A percentile compares a stretch with the other conserved stretches of the same genome.
phyloP scores from a whole-genome alignment of 2,329 filamentous ascomycete species.

The Talaromyces sp. region DNA sequence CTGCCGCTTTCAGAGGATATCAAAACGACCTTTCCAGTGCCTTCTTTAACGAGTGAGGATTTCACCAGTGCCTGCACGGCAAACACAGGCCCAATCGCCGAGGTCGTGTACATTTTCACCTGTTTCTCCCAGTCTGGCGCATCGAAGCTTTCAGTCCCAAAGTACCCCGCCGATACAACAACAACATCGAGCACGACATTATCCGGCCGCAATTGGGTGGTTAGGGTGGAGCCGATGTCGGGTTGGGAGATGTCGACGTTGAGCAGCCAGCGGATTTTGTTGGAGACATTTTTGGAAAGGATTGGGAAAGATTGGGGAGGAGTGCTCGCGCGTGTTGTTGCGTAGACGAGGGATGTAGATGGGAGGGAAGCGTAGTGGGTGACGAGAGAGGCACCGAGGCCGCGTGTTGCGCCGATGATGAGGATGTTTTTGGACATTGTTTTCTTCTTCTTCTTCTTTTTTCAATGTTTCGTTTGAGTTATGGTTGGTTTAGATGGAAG shows the following conservation, averaged over 20 bases:
- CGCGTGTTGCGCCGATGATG: conserved; percentile 63
- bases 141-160: conserved; percentile 60
- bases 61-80: conserved; percentile 59
- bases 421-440: conserved; percentile 41
- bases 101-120: conserved; percentile 66
- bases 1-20: conserved; percentile 68
- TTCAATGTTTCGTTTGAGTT: background rate
- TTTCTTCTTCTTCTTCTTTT: conserved; percentile 15
- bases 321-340: conserved; percentile 50
- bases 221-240: conserved; percentile 45
- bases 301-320: conserved; percentile 36
- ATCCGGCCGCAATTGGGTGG: conserved; percentile 43
- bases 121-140: conserved; percentile 62
- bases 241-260: conserved; percentile 51
- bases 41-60: conserved; percentile 36
- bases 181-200: conserved; percentile 42
- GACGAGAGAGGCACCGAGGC: conserved; percentile 58
- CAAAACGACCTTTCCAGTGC: conserved; percentile 60
- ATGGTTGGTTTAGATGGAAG: background rate
- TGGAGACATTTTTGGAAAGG: conserved; percentile 28
- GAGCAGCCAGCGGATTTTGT: conserved; percentile 45
- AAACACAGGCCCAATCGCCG: conserved; percentile 60
- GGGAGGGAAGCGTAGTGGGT: conserved; percentile 51
- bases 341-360: conserved; percentile 49
- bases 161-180: conserved; percentile 66